phyloP scores from a whole-genome alignment of 306 rosid species.

The Gleditsia sinensis region DNA sequence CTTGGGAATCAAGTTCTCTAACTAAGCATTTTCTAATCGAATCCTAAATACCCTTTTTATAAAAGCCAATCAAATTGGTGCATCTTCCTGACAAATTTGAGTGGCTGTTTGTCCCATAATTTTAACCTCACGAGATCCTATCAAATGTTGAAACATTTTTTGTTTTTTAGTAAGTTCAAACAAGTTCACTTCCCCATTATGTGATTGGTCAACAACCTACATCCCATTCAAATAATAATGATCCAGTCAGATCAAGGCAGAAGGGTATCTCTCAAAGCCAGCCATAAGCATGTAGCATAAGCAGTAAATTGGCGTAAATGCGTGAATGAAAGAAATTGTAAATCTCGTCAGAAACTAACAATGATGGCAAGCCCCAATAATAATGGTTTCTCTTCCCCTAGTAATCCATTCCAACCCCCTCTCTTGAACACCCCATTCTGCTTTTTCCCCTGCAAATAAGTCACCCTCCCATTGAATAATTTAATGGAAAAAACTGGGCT shows the following conservation, averaged over 20 bases:
- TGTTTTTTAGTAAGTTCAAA: no score
- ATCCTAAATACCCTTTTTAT: no score
- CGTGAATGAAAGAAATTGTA: constrained; percentile 25
- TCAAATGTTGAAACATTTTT: no score
- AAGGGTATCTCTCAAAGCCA: constrained; percentile 35
- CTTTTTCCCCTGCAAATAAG: constrained; percentile 45
- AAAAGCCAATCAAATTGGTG: no score
- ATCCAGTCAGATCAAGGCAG: constrained; percentile 38
- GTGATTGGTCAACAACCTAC: constrained; percentile 33
- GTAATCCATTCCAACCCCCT: constrained; percentile 29
- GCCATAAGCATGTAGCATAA: constrained; percentile 33
- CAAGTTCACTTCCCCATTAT: no score
- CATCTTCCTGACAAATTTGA: no score
- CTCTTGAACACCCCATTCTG: constrained; percentile 36
- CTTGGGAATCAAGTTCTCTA: no score
- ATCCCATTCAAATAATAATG: constrained; percentile 29
- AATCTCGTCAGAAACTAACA: constrained; percentile 57
- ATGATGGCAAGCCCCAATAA: constrained; percentile 59
- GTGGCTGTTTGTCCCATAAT: no score
- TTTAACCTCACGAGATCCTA: no score
- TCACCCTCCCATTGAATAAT: constrained; percentile 33
- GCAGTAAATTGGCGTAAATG: constrained; percentile 44
- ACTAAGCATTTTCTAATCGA: no score
- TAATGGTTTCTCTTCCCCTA: constrained; percentile 46
- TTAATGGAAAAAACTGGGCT: constrained; percentile 16